Evolutionary conservation across 192 early-diverging fungal species (phyloP).

Genomic region (Backusella circina): DNA sequence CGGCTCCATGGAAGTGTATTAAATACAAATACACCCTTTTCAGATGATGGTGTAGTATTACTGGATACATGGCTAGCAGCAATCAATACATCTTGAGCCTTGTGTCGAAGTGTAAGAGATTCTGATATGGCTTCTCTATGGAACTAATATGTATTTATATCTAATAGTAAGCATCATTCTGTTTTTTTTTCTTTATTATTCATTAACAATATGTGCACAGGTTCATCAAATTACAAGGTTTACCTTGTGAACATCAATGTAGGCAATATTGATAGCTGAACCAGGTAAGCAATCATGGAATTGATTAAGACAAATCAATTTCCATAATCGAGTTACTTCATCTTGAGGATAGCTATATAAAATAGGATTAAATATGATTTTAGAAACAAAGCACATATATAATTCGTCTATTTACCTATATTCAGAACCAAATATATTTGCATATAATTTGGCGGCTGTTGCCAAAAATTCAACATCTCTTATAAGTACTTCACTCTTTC

Average conservation of each 20-base stretch:
- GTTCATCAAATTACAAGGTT: too few species aligned
- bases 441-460: constrained; percentile 35
- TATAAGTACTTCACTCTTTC: constrained; percentile 80
- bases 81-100: constrained; percentile 26
- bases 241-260: constrained; percentile 74
- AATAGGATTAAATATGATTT: background rate
- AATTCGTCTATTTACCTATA: background rate
- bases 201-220: too few species aligned
- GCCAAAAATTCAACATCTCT: constrained; percentile 83
- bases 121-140: constrained; percentile 39
- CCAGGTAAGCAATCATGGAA: constrained; percentile 99
- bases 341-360: constrained; percentile 62
- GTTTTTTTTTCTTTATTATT: too few species aligned
- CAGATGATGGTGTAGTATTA: background rate
- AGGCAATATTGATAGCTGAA: constrained; percentile 85
- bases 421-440: background rate
- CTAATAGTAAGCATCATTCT: too few species aligned
- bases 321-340: constrained; percentile 84
- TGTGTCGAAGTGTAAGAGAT: constrained; percentile 18
- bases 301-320: constrained; percentile 88
- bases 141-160: constrained; percentile 7
- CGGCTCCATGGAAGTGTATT: constrained; percentile 72
- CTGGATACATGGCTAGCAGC: background rate
- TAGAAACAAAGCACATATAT: background rate
- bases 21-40: constrained; percentile 45